Evolutionary conservation across 345 rosid species (phyloP), one percentile per base, ranked within the genome.

Genomic region (Gossypium thurberi): DNA sequence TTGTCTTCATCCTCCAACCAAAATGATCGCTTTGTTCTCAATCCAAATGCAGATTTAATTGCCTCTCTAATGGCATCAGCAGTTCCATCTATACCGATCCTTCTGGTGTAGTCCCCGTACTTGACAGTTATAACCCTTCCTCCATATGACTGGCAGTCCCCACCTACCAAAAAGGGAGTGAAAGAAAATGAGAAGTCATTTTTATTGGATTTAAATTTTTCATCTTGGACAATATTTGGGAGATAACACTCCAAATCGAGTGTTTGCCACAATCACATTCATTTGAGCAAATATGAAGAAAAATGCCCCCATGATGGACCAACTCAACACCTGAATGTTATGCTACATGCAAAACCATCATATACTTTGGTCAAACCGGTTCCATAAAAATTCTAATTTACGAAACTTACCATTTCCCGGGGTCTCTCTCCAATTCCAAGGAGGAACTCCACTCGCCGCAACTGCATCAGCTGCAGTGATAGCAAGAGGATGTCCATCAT

Each of bases 1-100:
- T 88, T 97, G 65, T 90, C 94, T 83, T 96, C 98, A 82, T 93
- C 99, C 85, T 96, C 98, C 83, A 96, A 78, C 97, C 97, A 96
- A 82, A 96, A 96, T 43, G 97, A 98, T 12, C 98, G 89, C 71
- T 84, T 87, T 1, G 95, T 93, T 83, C 98, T 85, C 73, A 95
- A 77, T 69, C 99, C 82, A 75, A 96, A 93, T 73, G 97, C 90
- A 43, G 90, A 90, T 77, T 82, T 92, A 77, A 92, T 86, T 14
- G 97, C 90, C 74, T 92, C 96, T 83, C 87, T 92, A 79, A 95
- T 91, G 75, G 98, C 92, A 81, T 95, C 99, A 3, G 94, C 56
- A 2, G 84, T 77, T 62, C 97, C 97, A 80, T 95, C 99, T 65
- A 95, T 74, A 15, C 98, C 99, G 43, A 95, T 86, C 87, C 96